phyloP scores from a whole-genome alignment of 2,329 filamentous ascomycete species.

The Xylaria sp. region DNA sequence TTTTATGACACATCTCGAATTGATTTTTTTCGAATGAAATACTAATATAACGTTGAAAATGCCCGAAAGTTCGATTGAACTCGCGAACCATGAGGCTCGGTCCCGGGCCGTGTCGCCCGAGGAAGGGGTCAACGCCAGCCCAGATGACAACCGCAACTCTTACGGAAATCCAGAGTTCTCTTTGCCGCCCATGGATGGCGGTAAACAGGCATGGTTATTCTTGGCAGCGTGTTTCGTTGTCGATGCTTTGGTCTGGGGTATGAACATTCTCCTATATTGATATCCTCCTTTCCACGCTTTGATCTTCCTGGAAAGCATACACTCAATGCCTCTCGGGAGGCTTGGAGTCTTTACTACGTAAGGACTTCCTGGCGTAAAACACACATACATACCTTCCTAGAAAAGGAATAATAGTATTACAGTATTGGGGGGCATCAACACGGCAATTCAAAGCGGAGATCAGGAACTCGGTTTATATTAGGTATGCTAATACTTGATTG shows the following conservation, averaged over 20 bases:
- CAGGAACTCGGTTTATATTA: too few relatives aligned
- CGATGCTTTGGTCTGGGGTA: slow-evolving; percentile 66
- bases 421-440: too few relatives aligned
- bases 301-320: neutral
- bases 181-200: slow-evolving; percentile 60
- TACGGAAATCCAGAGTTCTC: slow-evolving; percentile 41
- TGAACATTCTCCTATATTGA: neutral
- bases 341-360: too few relatives aligned
- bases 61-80: slow-evolving; percentile 20
- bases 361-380: too few relatives aligned
- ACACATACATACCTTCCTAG: too few relatives aligned
- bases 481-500: neutral
- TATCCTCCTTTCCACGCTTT: neutral
- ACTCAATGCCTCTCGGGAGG: too few relatives aligned
- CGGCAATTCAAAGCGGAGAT: too few relatives aligned
- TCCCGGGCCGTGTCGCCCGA: slow-evolving; percentile 8
- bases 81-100: neutral
- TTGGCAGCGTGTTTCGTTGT: slow-evolving; percentile 62
- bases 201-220: slow-evolving; percentile 63
- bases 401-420: too few relatives aligned
- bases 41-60: slow-evolving; percentile 1
- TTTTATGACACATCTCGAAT: neutral
- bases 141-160: slow-evolving; percentile 10
- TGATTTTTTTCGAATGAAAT: neutral
- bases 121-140: slow-evolving; percentile 4